phyloP scores from a whole-genome alignment of 2,329 filamentous ascomycete genomes.

The Cordyceps fumosorosea region DNA sequence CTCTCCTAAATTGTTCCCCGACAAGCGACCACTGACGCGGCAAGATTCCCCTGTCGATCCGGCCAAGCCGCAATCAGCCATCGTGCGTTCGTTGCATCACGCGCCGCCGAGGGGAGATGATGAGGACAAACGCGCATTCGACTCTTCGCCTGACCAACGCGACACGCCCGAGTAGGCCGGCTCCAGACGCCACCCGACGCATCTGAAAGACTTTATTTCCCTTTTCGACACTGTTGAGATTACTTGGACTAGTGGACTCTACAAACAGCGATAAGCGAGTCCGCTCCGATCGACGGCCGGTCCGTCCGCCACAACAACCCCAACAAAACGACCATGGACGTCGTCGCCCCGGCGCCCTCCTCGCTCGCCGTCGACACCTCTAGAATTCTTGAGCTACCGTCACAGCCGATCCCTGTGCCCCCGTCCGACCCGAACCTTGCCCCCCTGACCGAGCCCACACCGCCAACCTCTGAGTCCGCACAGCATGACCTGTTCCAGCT shows the following conservation, averaged over 20 bases:
- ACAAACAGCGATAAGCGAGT: neutral
- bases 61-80: too few relatives aligned
- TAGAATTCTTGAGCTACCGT: constrained; percentile 26
- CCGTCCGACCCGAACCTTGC: constrained; percentile 31
- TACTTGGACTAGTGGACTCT: neutral
- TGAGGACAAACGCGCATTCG: neutral
- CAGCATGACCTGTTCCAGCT: constrained; percentile 65
- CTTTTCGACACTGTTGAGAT: too few relatives aligned
- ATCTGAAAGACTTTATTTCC: neutral
- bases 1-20: too few relatives aligned
- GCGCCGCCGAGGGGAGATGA: neutral
- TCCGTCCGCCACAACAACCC: neutral
- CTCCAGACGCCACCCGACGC: neutral
- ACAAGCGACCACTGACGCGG: too few relatives aligned
- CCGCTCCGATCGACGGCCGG: neutral
- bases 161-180: neutral
- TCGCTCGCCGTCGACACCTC: neutral
- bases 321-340: neutral
- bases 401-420: constrained; percentile 32
- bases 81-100: neutral
- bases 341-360: neutral
- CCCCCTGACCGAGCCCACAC: constrained; percentile 17
- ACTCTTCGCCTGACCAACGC: neutral
- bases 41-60: neutral
- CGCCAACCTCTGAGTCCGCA: constrained; percentile 12